A percentile compares a stretch with the other conserved stretches of the same genome.
These are phyloP conservation scores for Leishmania tarentolae DNA, from an alignment of 208 protist genomes.

Conservation along the genomic window DNA sequence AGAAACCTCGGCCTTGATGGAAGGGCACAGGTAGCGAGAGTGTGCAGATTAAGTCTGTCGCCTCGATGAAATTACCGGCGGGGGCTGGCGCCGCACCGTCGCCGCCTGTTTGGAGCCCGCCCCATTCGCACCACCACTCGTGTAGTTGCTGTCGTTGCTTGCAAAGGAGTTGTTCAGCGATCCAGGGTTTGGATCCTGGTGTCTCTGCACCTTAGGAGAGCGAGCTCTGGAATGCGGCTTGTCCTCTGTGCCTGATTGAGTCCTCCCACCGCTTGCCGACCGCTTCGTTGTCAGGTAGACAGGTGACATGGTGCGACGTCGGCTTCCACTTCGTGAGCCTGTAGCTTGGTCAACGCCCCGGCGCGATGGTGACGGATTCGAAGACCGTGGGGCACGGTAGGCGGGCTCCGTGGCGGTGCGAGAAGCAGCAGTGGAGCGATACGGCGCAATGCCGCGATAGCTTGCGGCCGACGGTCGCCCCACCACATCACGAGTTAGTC, in stretches of 20 bases:
- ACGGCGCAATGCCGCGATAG: conserved; percentile 66
- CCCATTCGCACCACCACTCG: conserved; percentile 9
- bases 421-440: conserved; percentile 28
- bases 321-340: conserved; percentile 20
- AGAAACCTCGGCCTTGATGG: not conserved
- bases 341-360: not conserved
- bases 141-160: conserved; percentile 18
- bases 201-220: conserved; percentile 28
- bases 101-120: conserved; percentile 23
- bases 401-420: conserved; percentile 3
- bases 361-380: conserved; percentile 17
- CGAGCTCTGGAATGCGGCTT: conserved; percentile 13
- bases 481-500: conserved; percentile 3
- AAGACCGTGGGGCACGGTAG: conserved; percentile 11
- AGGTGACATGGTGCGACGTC: conserved; percentile 26
- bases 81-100: conserved; percentile 48
- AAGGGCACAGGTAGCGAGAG: not conserved
- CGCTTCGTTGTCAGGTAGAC: conserved; percentile 10
- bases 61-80: conserved; percentile 53
- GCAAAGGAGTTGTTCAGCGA: conserved; percentile 28
- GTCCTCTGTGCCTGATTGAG: conserved; percentile 3
- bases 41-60: conserved; percentile 16
- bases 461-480: conserved; percentile 26
- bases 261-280: conserved; percentile 10
- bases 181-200: conserved; percentile 8